Evolutionary conservation across 208 protist species (phyloP), one percentile per base, ranked within the genome.

Genomic region (Baffinella frigidus): DNA sequence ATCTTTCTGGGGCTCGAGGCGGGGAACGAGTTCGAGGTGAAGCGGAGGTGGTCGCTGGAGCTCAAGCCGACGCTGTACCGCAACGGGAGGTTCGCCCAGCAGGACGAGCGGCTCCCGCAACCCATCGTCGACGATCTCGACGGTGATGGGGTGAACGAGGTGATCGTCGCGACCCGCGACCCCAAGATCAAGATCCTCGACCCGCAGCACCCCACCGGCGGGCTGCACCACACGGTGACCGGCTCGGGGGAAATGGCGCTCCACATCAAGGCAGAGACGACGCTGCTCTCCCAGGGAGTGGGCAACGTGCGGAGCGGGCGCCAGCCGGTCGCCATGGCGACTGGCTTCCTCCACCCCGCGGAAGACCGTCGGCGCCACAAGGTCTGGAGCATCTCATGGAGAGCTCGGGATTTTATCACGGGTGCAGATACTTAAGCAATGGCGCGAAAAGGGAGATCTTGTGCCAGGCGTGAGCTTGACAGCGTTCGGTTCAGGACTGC

Each of bases 21-120:
- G 17, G 68, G 68, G 0, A 74, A 24, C 17, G 14, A 74, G 36
- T 45, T 38, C 33, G 68, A 74, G 33, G 68, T 74, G 3, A 10
- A 74, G 68, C 30, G 33, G 68, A 24, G 68, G 20, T 74, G 68
- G 68, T 10, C 68, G 68, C 30, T 74, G 68, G 68, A 74, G 68
- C 68, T 74, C 68, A 74, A 74, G 33, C 68, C 68, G 9, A 74
- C 68, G 38, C 68, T 74, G 33, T 74, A 74, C 68, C 33, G 38
- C 33, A 74, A 74, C 20, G 68, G 68, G 68, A 38, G 68, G 36
- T 74, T 74, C 41, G 36, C 68, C 4, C 33, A 24, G 24, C 33
- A 74, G 68, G 36, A 74, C 33, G 68, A 74, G 68, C 68, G 68
- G 36, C 30, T 74, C 20, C 68, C 68, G 9, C 33, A 74, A 35